phyloP scores from a whole-genome alignment of 2,329 filamentous ascomycete genomes.

The Raffaelea deltoideospora region DNA sequence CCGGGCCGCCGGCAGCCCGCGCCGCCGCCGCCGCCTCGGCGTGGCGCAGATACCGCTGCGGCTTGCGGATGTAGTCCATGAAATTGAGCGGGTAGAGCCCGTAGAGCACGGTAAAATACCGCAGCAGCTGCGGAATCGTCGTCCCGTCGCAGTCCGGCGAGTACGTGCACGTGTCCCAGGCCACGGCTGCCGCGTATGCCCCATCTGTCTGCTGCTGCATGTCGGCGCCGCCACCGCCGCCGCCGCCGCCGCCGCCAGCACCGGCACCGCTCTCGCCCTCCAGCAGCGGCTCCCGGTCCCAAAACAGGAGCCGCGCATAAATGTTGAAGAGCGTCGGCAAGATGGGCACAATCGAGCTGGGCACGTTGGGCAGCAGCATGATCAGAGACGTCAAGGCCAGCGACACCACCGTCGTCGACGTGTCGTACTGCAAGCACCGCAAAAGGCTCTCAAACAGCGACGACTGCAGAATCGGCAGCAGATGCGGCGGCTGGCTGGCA shows the following conservation, averaged over 20 bases:
- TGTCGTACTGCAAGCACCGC: conserved; percentile 61
- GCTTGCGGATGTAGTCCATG: conserved; percentile 73
- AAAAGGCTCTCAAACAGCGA: conserved; percentile 57
- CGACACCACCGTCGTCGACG: conserved; percentile 62
- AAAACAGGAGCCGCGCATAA: conserved; percentile 66
- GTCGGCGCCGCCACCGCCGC: too few relatives aligned
- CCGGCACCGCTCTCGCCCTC: conserved; percentile 22
- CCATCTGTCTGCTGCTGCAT: conserved; percentile 14
- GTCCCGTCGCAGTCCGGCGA: conserved; percentile 47
- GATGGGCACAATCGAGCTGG: conserved; percentile 51
- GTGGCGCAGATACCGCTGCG: conserved; percentile 61
- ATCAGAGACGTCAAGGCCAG: conserved; percentile 59
- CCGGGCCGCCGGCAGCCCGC: too few relatives aligned
- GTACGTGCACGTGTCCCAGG: conserved; percentile 51
- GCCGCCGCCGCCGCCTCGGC: conserved; percentile 55
- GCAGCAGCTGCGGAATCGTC: conserved; percentile 49
- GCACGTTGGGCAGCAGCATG: conserved; percentile 74
- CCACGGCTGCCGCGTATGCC: conserved; percentile 1
- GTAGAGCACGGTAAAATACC: conserved; percentile 72
- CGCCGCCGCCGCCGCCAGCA: conserved; percentile 9
- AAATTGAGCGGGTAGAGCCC: conserved; percentile 76
- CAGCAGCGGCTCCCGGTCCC: conserved; percentile 43
- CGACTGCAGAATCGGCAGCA: conserved; percentile 59
- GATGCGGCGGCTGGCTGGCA: conserved; percentile 61
- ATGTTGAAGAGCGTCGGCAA: conserved; percentile 66